Conservation (phyloP, 2,329 filamentous ascomycete species). For the Alternaria metachromatica region DNA sequence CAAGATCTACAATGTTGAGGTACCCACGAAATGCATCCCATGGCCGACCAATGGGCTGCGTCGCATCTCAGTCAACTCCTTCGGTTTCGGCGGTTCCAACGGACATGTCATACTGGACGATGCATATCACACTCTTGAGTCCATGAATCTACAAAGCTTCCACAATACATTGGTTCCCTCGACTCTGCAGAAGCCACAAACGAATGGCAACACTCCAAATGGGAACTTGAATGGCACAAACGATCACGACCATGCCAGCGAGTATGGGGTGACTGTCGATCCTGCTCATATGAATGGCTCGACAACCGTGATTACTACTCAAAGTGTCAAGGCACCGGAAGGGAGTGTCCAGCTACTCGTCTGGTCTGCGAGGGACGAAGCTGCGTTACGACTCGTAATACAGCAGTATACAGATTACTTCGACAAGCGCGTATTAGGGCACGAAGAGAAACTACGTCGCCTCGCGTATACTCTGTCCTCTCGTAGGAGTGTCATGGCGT, state of each 20-base stretch:
- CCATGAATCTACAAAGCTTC: background rate
- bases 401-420: background rate
- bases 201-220: background rate
- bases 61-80: background rate
- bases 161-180: background rate
- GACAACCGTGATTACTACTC: background rate
- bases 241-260: background rate
- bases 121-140: background rate
- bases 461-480: background rate
- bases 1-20: constrained; percentile 2
- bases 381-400: background rate
- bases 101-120: background rate
- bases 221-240: background rate
- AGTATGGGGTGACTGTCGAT: background rate
- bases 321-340: background rate
- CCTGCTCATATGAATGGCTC: background rate
- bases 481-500: background rate
- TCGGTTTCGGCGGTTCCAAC: background rate
- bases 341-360: background rate
- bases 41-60: background rate
- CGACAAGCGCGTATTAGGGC: background rate
- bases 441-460: background rate
- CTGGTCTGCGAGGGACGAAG: background rate
- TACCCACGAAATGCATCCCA: background rate
- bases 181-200: background rate